A percentile compares a stretch with the other conserved stretches of the same genome.
These are phyloP conservation scores for Cercospora brassicicola DNA, from an alignment of 2,329 filamentous ascomycete genomes.

Conservation along the genomic window DNA sequence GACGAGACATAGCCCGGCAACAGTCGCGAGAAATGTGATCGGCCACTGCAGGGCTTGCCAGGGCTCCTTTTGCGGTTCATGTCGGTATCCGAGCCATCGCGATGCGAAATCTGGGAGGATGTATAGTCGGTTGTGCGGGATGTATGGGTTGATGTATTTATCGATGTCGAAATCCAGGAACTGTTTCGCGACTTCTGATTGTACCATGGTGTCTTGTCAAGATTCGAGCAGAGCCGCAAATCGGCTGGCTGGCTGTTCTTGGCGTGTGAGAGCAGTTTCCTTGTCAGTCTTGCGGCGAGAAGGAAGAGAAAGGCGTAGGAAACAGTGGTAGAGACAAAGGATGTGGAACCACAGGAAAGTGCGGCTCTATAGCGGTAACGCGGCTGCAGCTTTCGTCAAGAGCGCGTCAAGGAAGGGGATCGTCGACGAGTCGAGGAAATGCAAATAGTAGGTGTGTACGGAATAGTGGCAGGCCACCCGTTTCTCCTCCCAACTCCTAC, in stretches of 20 bases:
- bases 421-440: not conserved
- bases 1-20: constrained; percentile 47
- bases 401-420: not conserved
- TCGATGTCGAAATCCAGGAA: constrained; percentile 70
- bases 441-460: not conserved
- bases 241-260: not conserved
- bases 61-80: constrained; percentile 42
- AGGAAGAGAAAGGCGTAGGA: not conserved
- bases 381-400: not conserved
- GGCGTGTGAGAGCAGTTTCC: not conserved
- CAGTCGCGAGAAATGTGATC: constrained; percentile 47
- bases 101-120: constrained; percentile 65
- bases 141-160: constrained; percentile 66
- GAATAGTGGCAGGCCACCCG: not conserved
- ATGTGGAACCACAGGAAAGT: not conserved
- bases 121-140: constrained; percentile 66
- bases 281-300: not conserved
- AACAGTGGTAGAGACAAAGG: not conserved
- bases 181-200: constrained; percentile 15
- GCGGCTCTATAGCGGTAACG: constrained; percentile 5
- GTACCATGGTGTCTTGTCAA: not conserved
- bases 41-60: constrained; percentile 45
- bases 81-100: constrained; percentile 60
- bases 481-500: not conserved
- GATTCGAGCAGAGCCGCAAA: not conserved